A percentile compares a stretch with the other conserved stretches of the same genome.
Evolutionary conservation across 768 basidiomycete genomes (phyloP).

Genomic region (Nevesoporus exiguus): DNA sequence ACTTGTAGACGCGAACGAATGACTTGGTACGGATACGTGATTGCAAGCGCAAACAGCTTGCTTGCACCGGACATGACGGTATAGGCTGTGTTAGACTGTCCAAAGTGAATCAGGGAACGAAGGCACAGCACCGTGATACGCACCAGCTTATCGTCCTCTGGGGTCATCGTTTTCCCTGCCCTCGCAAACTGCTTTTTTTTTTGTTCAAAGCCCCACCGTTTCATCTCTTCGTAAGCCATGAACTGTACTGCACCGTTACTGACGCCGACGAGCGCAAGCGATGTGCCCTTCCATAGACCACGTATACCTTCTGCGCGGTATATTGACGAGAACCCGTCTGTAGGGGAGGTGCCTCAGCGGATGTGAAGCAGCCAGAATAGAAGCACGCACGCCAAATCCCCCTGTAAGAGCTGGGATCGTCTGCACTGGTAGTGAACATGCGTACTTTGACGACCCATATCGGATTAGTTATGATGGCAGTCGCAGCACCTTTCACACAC

Average conservation of each 20-base stretch:
- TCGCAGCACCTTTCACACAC: conserved; percentile 69
- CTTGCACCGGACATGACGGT: conserved; percentile 89
- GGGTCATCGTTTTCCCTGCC: conserved; percentile 60
- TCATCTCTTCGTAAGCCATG: conserved; percentile 95
- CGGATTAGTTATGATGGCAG: conserved; percentile 93
- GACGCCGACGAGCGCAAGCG: conserved; percentile 87
- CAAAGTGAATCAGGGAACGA: neutral
- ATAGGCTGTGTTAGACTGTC: conserved; percentile 86
- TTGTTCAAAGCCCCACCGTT: conserved; percentile 79
- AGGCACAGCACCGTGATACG: conserved; percentile 25
- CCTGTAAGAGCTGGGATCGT: conserved; percentile 71
- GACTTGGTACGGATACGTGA: conserved; percentile 98
- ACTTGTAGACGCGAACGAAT: conserved; percentile 93
- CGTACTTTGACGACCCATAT: conserved; percentile 98
- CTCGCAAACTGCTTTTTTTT: conserved; percentile 62
- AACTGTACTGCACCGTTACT: conserved; percentile 95
- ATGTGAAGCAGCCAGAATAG: neutral
- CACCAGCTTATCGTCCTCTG: conserved; percentile 84
- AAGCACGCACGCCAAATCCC: conserved; percentile 62
- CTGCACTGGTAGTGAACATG: conserved; percentile 81
- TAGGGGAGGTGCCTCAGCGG: neutral
- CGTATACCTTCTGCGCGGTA: conserved; percentile 66
- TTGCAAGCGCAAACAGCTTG: conserved; percentile 76
- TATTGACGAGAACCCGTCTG: conserved; percentile 74
- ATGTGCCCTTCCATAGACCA: conserved; percentile 86